Conservation (phyloP, 305 asterid species). For the Fraxinus paxiana region DNA sequence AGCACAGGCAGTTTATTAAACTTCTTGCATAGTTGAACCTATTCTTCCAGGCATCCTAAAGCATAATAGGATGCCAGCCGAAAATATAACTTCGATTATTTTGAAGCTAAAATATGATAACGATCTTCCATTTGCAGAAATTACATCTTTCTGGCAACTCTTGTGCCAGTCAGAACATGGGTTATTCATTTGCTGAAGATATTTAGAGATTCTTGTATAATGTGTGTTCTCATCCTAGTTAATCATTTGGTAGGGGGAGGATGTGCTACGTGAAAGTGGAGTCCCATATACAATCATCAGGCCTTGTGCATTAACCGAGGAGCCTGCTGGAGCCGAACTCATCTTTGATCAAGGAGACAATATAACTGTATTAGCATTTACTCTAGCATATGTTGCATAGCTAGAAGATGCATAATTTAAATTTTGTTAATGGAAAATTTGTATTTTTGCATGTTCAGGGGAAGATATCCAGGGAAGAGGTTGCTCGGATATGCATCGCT, state of each 20-base stretch:
- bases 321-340: conserved; percentile 96
- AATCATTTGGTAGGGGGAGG: conserved; percentile 62
- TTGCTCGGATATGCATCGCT: conserved; percentile 81
- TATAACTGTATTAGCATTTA: conserved; percentile 57
- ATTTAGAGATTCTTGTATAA: neutral
- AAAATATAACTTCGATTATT: neutral
- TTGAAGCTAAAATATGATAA: neutral
- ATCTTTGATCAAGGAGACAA: conserved; percentile 91
- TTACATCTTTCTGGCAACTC: neutral
- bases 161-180: neutral
- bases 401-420: neutral
- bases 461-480: conserved; percentile 82
- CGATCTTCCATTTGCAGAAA: neutral
- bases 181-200: neutral
- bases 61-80: neutral
- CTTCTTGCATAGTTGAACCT: neutral
- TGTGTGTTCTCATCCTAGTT: neutral
- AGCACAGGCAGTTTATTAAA: neutral
- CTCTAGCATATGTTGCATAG: neutral
- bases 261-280: conserved; percentile 78
- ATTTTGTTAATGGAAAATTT: conserved; percentile 11
- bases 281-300: conserved; percentile 72
- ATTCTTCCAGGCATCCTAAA: neutral
- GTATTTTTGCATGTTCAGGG: conserved; percentile 44
- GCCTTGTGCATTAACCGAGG: conserved; percentile 95